Percentiles rank a stretch among this genome's conserved stretches.
Evolutionary conservation across 2,329 filamentous ascomycete genomes (phyloP).

Genomic region (Penicillium vulpinum): DNA sequence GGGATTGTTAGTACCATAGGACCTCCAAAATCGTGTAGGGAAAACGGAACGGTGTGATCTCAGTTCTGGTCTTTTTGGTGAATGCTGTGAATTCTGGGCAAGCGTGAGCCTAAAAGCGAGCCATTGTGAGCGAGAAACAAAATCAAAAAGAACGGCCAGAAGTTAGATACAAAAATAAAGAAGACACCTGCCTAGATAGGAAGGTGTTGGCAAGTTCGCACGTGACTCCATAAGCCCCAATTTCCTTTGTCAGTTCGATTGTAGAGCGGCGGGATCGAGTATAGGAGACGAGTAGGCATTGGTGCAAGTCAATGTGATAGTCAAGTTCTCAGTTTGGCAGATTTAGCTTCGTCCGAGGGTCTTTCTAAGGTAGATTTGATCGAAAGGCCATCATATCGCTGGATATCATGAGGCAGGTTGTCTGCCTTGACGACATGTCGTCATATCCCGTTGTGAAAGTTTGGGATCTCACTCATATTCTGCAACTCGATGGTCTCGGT

Average conservation of each 20-base stretch:
- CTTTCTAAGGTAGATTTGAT: not conserved
- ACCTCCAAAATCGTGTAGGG: not conserved
- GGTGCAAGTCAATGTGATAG: not conserved
- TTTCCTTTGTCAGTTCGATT: not conserved
- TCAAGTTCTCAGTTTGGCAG: not conserved
- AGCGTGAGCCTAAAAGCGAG: too few species aligned
- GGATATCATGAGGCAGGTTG: too few species aligned
- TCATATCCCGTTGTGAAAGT: rapidly evolving
- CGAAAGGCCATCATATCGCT: not conserved
- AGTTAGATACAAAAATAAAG: not conserved
- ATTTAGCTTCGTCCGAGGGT: not conserved
- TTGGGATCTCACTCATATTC: too few species aligned
- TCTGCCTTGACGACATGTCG: rapidly evolving
- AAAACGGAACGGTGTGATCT: not conserved
- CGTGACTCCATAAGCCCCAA: not conserved
- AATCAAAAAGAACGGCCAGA: not conserved
- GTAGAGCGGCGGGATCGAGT: not conserved
- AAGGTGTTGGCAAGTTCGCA: not conserved
- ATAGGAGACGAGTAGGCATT: not conserved
- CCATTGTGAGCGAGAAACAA: not conserved
- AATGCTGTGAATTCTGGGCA: too few species aligned
- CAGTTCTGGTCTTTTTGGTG: not conserved
- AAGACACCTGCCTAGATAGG: not conserved
- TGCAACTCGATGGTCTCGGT: too few species aligned
- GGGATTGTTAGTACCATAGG: too few species aligned